Percentiles rank a stretch among this genome's conserved stretches.
phyloP scores from a whole-genome alignment of 345 rosid genomes.

The Heritiera fomes region DNA sequence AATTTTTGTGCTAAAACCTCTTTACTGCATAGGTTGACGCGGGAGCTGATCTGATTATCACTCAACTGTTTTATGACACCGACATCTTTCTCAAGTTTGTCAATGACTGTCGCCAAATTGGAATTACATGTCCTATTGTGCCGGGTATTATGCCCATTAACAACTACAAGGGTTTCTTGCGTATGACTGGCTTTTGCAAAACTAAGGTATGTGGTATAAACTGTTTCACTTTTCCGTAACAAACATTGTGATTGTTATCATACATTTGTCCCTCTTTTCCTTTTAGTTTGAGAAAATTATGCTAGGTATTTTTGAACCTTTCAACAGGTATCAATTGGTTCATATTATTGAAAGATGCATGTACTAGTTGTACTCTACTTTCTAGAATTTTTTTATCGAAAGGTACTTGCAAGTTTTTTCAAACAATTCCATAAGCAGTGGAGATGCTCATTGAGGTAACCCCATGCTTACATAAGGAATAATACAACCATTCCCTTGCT shows the following conservation, averaged over 20 bases:
- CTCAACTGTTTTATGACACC: constrained; percentile 91
- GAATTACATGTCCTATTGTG: constrained; percentile 84
- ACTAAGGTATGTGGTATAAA: constrained; percentile 55
- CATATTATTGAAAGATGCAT: background rate
- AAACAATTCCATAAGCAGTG: background rate
- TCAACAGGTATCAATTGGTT: background rate
- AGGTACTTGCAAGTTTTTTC: background rate
- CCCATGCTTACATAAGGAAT: background rate
- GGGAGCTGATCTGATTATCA: constrained; percentile 87
- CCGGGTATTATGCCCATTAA: constrained; percentile 98
- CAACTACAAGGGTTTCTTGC: constrained; percentile 87
- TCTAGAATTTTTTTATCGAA: background rate
- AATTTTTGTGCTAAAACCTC: constrained; percentile 23
- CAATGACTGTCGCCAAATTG: constrained; percentile 88
- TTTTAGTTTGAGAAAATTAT: background rate
- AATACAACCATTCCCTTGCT: background rate
- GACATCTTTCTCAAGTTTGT: constrained; percentile 90
- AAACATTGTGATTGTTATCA: background rate
- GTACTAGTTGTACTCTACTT: background rate
- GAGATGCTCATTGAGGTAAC: background rate
- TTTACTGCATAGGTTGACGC: constrained; percentile 73
- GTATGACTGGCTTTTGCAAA: constrained; percentile 98
- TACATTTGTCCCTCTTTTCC: background rate
- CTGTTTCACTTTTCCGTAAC: background rate
- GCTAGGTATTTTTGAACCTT: background rate